Base-by-base conservation (phyloP, 306 rosid genomes). In the Prosopis cineraria region DNA sequence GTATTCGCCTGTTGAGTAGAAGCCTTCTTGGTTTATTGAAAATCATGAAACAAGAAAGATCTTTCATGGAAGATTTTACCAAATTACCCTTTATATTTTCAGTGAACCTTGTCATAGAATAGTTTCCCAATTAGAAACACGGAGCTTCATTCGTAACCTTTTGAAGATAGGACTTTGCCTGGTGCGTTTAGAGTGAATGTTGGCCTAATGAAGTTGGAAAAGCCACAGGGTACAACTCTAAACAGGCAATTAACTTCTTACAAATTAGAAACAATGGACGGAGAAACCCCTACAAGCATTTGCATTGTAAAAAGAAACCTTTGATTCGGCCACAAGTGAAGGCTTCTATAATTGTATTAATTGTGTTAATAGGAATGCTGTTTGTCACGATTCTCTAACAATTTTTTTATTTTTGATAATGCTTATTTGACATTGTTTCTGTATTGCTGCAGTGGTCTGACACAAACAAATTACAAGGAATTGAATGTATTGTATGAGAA, bases 391-490 rank as follows among this genome's bases (percentile, higher is more conserved):
- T 56, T 56, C 30, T 60, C 14, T 29, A 6, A 14, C 22, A 31
- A 33, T 12, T 62, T 62, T n/a, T n/a, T 16, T 25, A 0, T 24
- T 27, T 27, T 10, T 30, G 5, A 17, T 12, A 58, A 29, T 59
- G 17, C 13, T 64, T 53, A 52, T 59, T 58, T 58, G 25, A 68
- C 67, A 14, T 17, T 71, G 3, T 71, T 70, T 55, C 41, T 8
- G 37, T 50, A 39, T 74, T 65, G 64, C 11, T 88, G 86, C 90
- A 93, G 98, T 84, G 98, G 98, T 81, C 86, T 93, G 63, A 91
- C 98, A 6, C 86, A 91, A 62, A 62, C 96, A 78, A 93, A 93
- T 85, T 93, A 93, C 96, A 90, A 87, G 75, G 97, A 93, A 58
- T 55, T 93, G 85, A 93, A 85, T 78, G 86, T 72, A 29, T 27